These are phyloP conservation scores for Cadophora gregata DNA, from an alignment of 2,329 filamentous ascomycete genomes.

Conservation along the genomic window DNA sequence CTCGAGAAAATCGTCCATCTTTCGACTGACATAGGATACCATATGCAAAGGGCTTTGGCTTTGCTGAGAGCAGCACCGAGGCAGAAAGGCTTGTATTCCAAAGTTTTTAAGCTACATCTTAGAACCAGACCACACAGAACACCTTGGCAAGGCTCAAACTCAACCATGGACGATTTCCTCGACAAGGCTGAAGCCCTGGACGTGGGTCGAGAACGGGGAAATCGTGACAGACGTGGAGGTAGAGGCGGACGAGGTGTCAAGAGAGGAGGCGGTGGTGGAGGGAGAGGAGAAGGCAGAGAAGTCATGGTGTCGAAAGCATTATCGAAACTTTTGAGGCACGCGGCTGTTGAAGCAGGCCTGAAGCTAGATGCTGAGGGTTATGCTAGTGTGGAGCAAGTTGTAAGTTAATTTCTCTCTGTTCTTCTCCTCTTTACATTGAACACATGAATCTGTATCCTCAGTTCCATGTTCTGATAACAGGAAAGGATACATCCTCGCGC, in stretches of 20 bases:
- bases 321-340: slow-evolving; percentile 45
- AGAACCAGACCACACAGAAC: not conserved
- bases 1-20: not conserved
- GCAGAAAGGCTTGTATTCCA: not conserved
- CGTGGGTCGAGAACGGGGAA: slow-evolving; percentile 6
- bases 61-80: not conserved
- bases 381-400: slow-evolving; percentile 62
- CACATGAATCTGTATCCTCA: no score
- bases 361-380: slow-evolving; percentile 64
- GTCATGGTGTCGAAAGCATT: slow-evolving; percentile 44
- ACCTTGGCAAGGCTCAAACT: not conserved
- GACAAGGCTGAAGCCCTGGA: slow-evolving; percentile 24
- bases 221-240: slow-evolving; percentile 19
- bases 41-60: not conserved
- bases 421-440: not conserved
- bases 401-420: slow-evolving; percentile 48
- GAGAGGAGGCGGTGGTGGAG: slow-evolving; percentile 28
- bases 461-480: no score
- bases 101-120: not conserved
- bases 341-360: slow-evolving; percentile 58
- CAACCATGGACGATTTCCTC: slow-evolving; percentile 12
- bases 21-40: not conserved
- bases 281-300: slow-evolving; percentile 38
- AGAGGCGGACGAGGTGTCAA: slow-evolving; percentile 26
- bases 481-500: no score